Evolutionary conservation across 2,329 filamentous ascomycete species (phyloP).

Genomic region (Metarhizium humberi): DNA sequence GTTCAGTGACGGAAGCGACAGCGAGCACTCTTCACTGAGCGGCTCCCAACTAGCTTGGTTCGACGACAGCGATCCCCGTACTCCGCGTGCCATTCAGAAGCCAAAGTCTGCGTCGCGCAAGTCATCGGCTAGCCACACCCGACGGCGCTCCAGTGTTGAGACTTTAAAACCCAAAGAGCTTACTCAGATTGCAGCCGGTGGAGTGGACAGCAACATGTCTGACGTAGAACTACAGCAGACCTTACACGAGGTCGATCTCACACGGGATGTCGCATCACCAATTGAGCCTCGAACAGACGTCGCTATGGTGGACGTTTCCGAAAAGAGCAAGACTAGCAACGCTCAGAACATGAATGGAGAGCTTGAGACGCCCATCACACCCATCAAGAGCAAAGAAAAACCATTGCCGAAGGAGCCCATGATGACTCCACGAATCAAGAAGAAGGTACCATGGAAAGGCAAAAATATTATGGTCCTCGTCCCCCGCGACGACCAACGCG

Average conservation of each 20-base stretch:
- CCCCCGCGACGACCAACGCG: conserved; percentile 58
- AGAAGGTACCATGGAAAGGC: conserved; percentile 65
- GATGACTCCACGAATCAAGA: conserved; percentile 51
- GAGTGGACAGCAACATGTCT: conserved; percentile 20
- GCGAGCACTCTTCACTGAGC: conserved; percentile 68
- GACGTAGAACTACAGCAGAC: conserved; percentile 13
- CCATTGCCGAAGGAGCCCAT: conserved; percentile 28
- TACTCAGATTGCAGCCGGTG: neutral
- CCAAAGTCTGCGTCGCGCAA: conserved; percentile 11
- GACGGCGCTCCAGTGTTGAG: conserved; percentile 45
- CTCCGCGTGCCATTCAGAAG: conserved; percentile 31
- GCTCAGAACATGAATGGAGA: conserved; percentile 16
- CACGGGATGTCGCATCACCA: conserved; percentile 10
- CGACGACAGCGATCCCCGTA: conserved; percentile 37
- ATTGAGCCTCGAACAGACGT: neutral
- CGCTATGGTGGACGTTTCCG: neutral
- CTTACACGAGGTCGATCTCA: conserved; percentile 1
- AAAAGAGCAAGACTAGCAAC: neutral
- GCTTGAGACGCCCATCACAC: conserved; percentile 22
- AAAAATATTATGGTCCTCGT: conserved; percentile 65
- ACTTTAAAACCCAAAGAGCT: conserved; percentile 35
- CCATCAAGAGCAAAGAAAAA: conserved; percentile 25
- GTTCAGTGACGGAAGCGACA: conserved; percentile 66
- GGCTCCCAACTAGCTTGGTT: conserved; percentile 49
- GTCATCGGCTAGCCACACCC: conserved; percentile 28